Percentiles rank a stretch among this genome's conserved stretches.
These are phyloP conservation scores for Debaryomycetaceae sp. DNA, from an alignment of 1,139 yeast species.

Conservation along the genomic window DNA sequence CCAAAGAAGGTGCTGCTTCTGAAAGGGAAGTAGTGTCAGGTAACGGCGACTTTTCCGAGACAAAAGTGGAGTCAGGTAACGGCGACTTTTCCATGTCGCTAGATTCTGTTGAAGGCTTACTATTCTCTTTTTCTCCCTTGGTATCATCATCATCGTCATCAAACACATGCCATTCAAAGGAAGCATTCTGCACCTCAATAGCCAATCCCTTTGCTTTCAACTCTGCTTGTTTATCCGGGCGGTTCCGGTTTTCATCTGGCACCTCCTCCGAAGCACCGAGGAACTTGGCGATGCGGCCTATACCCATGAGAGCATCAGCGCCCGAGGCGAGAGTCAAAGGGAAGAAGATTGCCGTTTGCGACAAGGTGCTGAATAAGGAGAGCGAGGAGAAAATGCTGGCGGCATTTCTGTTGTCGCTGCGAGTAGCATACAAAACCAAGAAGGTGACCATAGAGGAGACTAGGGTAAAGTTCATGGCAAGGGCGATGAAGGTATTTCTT, in stretches of 20 bases:
- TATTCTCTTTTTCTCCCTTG: slow-evolving; percentile 4
- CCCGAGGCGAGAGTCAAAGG: slow-evolving; percentile 60
- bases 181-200: slow-evolving; percentile 38
- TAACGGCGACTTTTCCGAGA: too few species aligned
- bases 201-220: slow-evolving; percentile 15
- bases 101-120: too few species aligned
- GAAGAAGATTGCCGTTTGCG: slow-evolving; percentile 39
- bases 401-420: slow-evolving; percentile 36
- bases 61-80: too few species aligned
- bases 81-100: too few species aligned
- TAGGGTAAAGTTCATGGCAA: slow-evolving; percentile 46
- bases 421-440: slow-evolving; percentile 46
- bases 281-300: slow-evolving; percentile 44
- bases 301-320: slow-evolving; percentile 55
- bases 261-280: slow-evolving; percentile 19
- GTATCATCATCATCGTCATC: slow-evolving; percentile 13
- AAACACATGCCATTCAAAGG: slow-evolving; percentile 56
- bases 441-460: slow-evolving; percentile 64
- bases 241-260: slow-evolving; percentile 1
- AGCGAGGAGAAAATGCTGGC: slow-evolving; percentile 68
- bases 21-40: too few species aligned
- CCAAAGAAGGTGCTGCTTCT: neutral
- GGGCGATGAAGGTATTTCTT: slow-evolving; percentile 47
- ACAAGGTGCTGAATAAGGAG: slow-evolving; percentile 52
- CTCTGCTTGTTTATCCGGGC: slow-evolving; percentile 12